Base-by-base conservation (phyloP, 805 yeast species). In the Clavispora phyllophila region DNA sequence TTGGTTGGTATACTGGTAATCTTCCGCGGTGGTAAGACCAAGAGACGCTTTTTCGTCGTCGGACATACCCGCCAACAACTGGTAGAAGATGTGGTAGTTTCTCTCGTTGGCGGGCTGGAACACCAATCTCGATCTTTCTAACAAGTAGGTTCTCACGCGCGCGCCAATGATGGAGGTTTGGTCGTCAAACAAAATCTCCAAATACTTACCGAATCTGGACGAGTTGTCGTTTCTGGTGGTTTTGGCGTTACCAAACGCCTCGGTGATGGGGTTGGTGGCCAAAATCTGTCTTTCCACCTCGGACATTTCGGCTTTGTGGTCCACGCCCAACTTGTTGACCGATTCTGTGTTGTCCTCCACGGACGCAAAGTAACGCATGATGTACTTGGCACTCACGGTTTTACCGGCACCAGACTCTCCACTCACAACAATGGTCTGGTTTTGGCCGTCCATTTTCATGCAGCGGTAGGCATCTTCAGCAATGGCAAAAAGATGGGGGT, bases 391-490 rank as follows among this genome's bases (percentile, higher is more conserved):
- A 49, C 93, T 82, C 33, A 91, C 98, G 4, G 98, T 93, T 58
- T 91, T 93, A 64, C 99, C 99, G 23, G 99, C 98, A 65, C 99
- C 99, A 6, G 96, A 87, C 67, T 91, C 99, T 67, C 99, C 99
- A 54, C 90, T 81, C 14, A 91, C 98, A 14, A 91, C 96, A 49
- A 91, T 90, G 1, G 99, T 91, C 68, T 91, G 99, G 68, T 91
- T 90, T 54, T 79, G 75, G 32, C 78, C 71, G 55, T 88, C 95
- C 38, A 82, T 75, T 57, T 86, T 84, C 99, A 91, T 91, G 60
- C 95, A 84, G 56, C 96, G 76, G 62, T 89, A 90, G 5, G 98
- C 97, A 57, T 93, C 97, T 65, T 90, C 98, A 22, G 99, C 98
- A 54, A 91, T 91, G 36, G 97, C 96, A 64, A 91, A 91, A 60